Percentiles rank a stretch among this genome's conserved stretches.
These are phyloP conservation scores for Agaricus blazei DNA, from an alignment of 768 basidiomycete species.

Conservation along the genomic window DNA sequence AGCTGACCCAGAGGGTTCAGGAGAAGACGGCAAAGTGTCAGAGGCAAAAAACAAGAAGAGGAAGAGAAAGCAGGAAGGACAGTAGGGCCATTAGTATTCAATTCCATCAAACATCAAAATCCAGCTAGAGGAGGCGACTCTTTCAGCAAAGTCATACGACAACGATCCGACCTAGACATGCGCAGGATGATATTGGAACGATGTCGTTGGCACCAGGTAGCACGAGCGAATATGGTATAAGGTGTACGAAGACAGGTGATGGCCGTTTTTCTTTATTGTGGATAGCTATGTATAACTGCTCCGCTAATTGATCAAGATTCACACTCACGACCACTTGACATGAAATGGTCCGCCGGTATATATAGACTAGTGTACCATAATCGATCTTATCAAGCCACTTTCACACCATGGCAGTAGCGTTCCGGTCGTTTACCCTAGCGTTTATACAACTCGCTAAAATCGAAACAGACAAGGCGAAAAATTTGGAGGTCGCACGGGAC, in stretches of 20 bases:
- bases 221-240: slow-evolving; percentile 3
- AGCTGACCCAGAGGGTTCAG: slow-evolving; percentile 31
- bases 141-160: not conserved
- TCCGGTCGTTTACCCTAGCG: slow-evolving; percentile 80
- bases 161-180: not conserved
- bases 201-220: not conserved
- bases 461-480: slow-evolving; percentile 65
- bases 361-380: too few species aligned
- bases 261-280: not conserved
- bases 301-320: too few species aligned
- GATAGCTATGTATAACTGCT: too few species aligned
- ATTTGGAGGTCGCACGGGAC: slow-evolving; percentile 77
- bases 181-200: not conserved
- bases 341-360: too few species aligned
- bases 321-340: too few species aligned
- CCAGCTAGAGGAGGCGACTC: not conserved
- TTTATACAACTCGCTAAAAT: slow-evolving; percentile 85
- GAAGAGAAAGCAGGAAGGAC: slow-evolving; percentile 10
- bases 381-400: not conserved
- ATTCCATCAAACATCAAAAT: too few species aligned
- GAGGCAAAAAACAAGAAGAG: slow-evolving; percentile 26
- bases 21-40: slow-evolving; percentile 28
- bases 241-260: not conserved
- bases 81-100: too few species aligned
- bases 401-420: slow-evolving; percentile 13